These are phyloP conservation scores for Fusarium devonianum DNA, from an alignment of 2,329 filamentous ascomycete genomes.

Conservation along the genomic window DNA sequence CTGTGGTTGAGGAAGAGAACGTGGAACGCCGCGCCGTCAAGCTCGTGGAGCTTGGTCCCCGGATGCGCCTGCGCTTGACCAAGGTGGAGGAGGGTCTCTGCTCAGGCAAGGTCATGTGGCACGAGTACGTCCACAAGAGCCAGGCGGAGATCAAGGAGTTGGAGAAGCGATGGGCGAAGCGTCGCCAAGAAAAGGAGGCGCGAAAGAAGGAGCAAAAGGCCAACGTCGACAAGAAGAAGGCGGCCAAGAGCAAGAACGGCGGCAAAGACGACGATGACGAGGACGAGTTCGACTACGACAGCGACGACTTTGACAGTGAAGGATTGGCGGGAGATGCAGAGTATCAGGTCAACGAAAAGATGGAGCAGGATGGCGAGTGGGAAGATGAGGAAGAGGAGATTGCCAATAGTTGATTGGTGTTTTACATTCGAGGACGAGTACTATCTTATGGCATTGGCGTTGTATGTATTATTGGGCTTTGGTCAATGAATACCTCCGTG, in stretches of 20 bases:
- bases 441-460: slow-evolving; percentile 37
- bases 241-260: slow-evolving; percentile 52
- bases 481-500: slow-evolving; percentile 37
- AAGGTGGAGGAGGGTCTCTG: slow-evolving; percentile 97
- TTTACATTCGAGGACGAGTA: slow-evolving; percentile 11
- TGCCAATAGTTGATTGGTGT: slow-evolving; percentile 36
- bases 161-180: slow-evolving; percentile 83
- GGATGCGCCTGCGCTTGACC: slow-evolving; percentile 86
- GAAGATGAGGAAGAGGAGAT: slow-evolving; percentile 58
- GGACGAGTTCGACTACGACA: slow-evolving; percentile 56
- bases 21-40: slow-evolving; percentile 91
- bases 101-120: slow-evolving; percentile 93
- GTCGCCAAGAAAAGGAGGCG: slow-evolving; percentile 80
- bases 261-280: slow-evolving; percentile 51
- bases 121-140: slow-evolving; percentile 90
- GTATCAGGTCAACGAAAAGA: slow-evolving; percentile 56
- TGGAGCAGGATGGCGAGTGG: slow-evolving; percentile 60
- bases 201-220: slow-evolving; percentile 84
- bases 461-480: slow-evolving; percentile 34
- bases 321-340: slow-evolving; percentile 59
- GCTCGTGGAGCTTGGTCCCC: slow-evolving; percentile 88
- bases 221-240: slow-evolving; percentile 87
- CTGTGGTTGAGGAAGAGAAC: slow-evolving; percentile 58
- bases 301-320: slow-evolving; percentile 59
- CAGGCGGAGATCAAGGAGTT: slow-evolving; percentile 78